These are phyloP conservation scores for Xerocomellus intermedius DNA, from an alignment of 768 basidiomycete genomes.

Conservation along the genomic window DNA sequence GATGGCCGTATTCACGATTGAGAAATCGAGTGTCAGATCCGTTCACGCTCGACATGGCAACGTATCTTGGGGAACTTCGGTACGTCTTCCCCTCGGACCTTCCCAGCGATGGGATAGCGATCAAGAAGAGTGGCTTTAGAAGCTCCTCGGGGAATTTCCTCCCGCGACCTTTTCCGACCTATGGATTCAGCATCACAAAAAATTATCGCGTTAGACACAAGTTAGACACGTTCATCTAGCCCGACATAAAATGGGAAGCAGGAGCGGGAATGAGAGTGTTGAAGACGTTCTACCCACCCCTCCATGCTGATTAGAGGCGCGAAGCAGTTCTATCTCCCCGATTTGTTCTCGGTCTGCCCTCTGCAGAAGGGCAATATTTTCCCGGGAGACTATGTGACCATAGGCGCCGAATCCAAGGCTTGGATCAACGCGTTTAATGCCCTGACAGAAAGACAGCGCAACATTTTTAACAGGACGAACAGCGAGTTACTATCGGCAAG, in stretches of 20 bases:
- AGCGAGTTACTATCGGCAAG: conserved; percentile 62
- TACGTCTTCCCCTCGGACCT: conserved; percentile 4
- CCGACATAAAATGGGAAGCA: conserved; percentile 5
- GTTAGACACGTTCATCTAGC: conserved; percentile 5
- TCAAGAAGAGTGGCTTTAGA: conserved; percentile 50
- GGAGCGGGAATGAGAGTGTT: background rate
- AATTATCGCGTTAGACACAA: background rate
- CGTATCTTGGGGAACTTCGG: background rate
- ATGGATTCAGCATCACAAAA: background rate
- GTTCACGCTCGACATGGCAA: background rate
- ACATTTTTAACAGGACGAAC: conserved; percentile 52
- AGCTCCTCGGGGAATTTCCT: conserved; percentile 6
- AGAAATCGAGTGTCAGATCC: background rate
- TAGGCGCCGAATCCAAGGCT: conserved; percentile 53
- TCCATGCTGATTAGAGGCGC: background rate
- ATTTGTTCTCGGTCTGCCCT: conserved; percentile 48
- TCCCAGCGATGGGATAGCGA: background rate
- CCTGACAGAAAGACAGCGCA: conserved; percentile 58
- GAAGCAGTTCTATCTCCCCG: conserved; percentile 50
- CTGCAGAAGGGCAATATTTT: conserved; percentile 50
- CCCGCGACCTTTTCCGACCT: background rate
- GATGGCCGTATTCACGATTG: conserved; percentile 8
- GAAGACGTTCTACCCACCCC: background rate
- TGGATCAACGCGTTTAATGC: conserved; percentile 63
- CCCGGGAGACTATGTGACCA: conserved; percentile 51